Evolutionary conservation across 2,329 filamentous ascomycete species (phyloP).

Genomic region (Aaosphaeria pasadenensis): DNA sequence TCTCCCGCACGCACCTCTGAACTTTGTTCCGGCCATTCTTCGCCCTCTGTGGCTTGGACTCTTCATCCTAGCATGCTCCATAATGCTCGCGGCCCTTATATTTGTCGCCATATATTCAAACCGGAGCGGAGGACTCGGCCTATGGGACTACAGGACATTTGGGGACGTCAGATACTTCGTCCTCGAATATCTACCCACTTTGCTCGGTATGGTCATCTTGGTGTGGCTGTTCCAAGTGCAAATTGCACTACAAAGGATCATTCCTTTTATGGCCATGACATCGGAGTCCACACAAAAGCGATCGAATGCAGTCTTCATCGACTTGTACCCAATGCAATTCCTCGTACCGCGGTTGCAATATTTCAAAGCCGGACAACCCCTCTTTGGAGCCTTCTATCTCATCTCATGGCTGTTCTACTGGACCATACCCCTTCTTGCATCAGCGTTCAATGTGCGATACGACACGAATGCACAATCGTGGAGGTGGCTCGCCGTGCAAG

Average conservation of each 20-base stretch:
- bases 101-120: conserved; percentile 58
- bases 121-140: conserved; percentile 52
- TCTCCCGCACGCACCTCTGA: conserved; percentile 49
- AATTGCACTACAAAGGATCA: conserved; percentile 68
- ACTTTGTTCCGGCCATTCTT: conserved; percentile 70
- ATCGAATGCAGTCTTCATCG: conserved; percentile 62
- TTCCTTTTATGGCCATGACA: conserved; percentile 77
- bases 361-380: conserved; percentile 66
- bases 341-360: conserved; percentile 66
- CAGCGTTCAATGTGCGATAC: conserved; percentile 66
- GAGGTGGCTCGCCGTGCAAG: conserved; percentile 77
- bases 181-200: conserved; percentile 79
- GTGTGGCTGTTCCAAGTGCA: conserved; percentile 76
- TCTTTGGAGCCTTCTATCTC: conserved; percentile 64
- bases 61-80: conserved; percentile 59
- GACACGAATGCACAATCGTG: conserved; percentile 60
- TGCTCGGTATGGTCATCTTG: conserved; percentile 68
- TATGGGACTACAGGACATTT: conserved; percentile 67
- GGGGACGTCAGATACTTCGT: conserved; percentile 77
- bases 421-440: conserved; percentile 76
- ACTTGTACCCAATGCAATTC: conserved; percentile 59
- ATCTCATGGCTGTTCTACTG: conserved; percentile 77
- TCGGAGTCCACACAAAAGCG: conserved; percentile 59
- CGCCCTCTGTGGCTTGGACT: conserved; percentile 62
- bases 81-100: conserved; percentile 70